Conservation (phyloP, 129 eudicot genomes). For the Centrapalus pauciflorus region DNA sequence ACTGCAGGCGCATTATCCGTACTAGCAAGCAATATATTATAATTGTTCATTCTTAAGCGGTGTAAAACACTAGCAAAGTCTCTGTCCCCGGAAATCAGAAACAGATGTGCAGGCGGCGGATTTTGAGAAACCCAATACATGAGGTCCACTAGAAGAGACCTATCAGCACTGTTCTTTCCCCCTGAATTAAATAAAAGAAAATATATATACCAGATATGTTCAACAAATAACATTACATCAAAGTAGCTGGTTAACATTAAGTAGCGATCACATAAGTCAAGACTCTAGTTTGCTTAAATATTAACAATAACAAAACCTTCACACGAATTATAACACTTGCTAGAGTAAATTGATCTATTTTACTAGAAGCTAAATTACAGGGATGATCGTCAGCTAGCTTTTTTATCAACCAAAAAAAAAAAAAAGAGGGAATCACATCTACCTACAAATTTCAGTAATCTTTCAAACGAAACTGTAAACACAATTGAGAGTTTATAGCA, state of each 20-base stretch:
- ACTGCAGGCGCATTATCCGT: conserved; percentile 70
- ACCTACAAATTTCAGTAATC: neutral
- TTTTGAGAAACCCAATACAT: conserved; percentile 95
- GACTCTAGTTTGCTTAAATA: too few relatives aligned
- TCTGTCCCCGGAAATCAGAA: conserved; percentile 80
- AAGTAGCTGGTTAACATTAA: neutral
- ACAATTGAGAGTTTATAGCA: conserved; percentile 5
- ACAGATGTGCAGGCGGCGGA: conserved; percentile 94
- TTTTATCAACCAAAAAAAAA: neutral
- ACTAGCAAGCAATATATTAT: conserved; percentile 84
- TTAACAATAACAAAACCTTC: too few relatives aligned
- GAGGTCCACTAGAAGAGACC: conserved; percentile 88
- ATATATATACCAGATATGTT: neutral
- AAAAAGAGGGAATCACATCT: neutral
- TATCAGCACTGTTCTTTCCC: conserved; percentile 94
- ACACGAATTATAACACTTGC: neutral
- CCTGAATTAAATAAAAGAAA: conserved; percentile 36
- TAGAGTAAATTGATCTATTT: neutral
- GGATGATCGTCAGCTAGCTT: neutral
- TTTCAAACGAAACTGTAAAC: neutral
- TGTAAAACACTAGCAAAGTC: conserved; percentile 84
- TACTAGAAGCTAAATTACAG: neutral
- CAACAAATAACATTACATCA: neutral
- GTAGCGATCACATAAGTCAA: too few relatives aligned
- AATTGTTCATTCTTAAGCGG: conserved; percentile 82